A percentile compares a stretch with the other conserved stretches of the same genome.
Evolutionary conservation across 2,329 filamentous ascomycete species (phyloP).

Genomic region (Aspergillus unguis): DNA sequence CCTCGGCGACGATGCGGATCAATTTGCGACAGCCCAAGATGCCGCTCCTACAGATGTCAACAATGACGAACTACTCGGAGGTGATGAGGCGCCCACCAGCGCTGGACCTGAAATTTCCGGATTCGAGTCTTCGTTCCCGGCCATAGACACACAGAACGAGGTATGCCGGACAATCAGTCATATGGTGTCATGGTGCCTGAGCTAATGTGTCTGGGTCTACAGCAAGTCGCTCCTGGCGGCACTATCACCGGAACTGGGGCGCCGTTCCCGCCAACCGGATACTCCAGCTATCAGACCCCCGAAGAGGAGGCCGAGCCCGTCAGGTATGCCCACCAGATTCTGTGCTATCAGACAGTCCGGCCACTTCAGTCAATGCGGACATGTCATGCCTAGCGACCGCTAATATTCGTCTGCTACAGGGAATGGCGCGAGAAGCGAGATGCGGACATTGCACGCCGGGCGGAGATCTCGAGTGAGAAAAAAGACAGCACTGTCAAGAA

Average conservation of each 20-base stretch:
- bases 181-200: not conserved
- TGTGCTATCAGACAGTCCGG: not conserved
- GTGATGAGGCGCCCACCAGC: slow-evolving; percentile 33
- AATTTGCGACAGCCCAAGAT: slow-evolving; percentile 78
- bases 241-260: slow-evolving; percentile 70
- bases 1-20: slow-evolving; percentile 87
- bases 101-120: slow-evolving; percentile 47
- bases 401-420: slow-evolving; percentile 31
- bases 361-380: not conserved
- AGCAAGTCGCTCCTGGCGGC: slow-evolving; percentile 69
- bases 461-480: slow-evolving; percentile 76
- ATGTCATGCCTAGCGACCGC: not conserved
- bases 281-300: slow-evolving; percentile 52
- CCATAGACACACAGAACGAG: slow-evolving; percentile 70
- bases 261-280: slow-evolving; percentile 54
- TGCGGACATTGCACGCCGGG: slow-evolving; percentile 75
- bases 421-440: slow-evolving; percentile 92
- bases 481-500: slow-evolving; percentile 83
- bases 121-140: slow-evolving; percentile 90
- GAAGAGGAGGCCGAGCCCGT: slow-evolving; percentile 88
- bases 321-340: slow-evolving; percentile 43
- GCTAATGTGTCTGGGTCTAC: slow-evolving; percentile 34
- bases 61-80: slow-evolving; percentile 67
- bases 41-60: slow-evolving; percentile 60
- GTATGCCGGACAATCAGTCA: slow-evolving; percentile 43